Conservation (phyloP, 208 protist species). For the Acanthamoeba triangularis region DNA sequence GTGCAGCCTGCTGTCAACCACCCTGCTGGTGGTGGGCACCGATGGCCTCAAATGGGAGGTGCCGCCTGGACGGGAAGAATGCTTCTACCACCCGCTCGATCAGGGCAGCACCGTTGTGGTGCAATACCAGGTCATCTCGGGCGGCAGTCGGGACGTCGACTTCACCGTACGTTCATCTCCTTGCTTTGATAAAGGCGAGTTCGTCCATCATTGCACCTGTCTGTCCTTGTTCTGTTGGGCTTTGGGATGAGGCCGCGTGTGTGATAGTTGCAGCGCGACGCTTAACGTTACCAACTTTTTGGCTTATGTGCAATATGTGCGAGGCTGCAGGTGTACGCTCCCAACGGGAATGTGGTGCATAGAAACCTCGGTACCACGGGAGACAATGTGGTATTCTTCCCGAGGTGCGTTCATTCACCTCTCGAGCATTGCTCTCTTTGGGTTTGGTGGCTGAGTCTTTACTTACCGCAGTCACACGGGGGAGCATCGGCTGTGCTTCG, state of each 20-base stretch:
- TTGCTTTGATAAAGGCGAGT: too few relatives aligned
- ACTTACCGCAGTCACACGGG: neutral
- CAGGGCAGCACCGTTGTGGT: conserved; percentile 1
- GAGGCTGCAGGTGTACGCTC: neutral
- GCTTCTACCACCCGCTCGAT: conserved; percentile 8
- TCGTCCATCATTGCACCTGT: too few relatives aligned
- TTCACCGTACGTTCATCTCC: neutral
- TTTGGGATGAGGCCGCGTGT: too few relatives aligned
- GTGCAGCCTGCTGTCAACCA: neutral
- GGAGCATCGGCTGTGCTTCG: conserved; percentile 5
- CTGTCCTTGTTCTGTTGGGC: too few relatives aligned
- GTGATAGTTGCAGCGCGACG: too few relatives aligned
- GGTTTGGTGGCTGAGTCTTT: neutral
- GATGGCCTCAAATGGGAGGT: neutral
- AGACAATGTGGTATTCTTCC: conserved; percentile 4
- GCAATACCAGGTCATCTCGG: conserved; percentile 35
- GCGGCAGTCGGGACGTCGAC: neutral
- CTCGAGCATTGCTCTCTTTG: neutral
- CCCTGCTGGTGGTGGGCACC: neutral
- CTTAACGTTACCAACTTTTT: too few relatives aligned
- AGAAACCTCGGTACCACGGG: neutral
- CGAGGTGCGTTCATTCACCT: neutral
- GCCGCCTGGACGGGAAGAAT: neutral
- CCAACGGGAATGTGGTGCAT: neutral
- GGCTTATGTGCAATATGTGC: neutral